Percentiles rank a stretch among this genome's conserved stretches.
phyloP scores from a whole-genome alignment of 2,329 filamentous ascomycete species.

The Alternaria arbusti region DNA sequence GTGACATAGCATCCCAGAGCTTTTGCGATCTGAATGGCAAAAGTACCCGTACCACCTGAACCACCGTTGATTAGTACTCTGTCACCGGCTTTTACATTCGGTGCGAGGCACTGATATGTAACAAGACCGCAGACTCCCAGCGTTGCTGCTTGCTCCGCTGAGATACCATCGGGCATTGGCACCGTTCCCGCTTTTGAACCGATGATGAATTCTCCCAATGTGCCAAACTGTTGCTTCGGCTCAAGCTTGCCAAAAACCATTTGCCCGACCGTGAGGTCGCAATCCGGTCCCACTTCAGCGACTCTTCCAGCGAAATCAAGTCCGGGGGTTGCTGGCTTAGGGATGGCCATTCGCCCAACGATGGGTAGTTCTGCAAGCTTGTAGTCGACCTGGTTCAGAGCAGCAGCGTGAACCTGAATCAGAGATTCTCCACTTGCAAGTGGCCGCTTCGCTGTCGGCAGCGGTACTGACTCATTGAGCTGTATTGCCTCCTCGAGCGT shows the following conservation, averaged over 20 bases:
- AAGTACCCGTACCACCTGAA: slow-evolving; percentile 65
- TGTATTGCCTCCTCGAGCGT: slow-evolving; percentile 21
- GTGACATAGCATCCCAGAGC: slow-evolving; percentile 63
- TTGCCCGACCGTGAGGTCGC: slow-evolving; percentile 17
- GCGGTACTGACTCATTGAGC: slow-evolving; percentile 10
- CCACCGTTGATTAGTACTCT: slow-evolving; percentile 69
- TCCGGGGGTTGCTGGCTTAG: slow-evolving; percentile 30
- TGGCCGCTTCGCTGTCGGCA: slow-evolving; percentile 4
- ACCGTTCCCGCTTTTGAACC: slow-evolving; percentile 25
- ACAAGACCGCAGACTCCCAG: slow-evolving; percentile 30
- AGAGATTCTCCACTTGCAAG: slow-evolving; percentile 19
- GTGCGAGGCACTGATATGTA: slow-evolving; percentile 26
- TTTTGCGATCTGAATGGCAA: slow-evolving; percentile 68
- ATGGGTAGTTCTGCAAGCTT: slow-evolving; percentile 28
- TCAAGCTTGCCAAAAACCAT: slow-evolving; percentile 32
- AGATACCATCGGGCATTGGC: slow-evolving; percentile 18
- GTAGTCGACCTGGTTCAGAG: slow-evolving; percentile 34
- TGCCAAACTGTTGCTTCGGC: slow-evolving; percentile 28
- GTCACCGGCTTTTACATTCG: slow-evolving; percentile 43
- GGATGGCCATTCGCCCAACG: slow-evolving; percentile 23
- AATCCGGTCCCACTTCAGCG: slow-evolving; percentile 6
- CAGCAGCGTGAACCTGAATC: slow-evolving; percentile 22
- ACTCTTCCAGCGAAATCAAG: slow-evolving; percentile 28
- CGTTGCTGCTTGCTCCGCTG: slow-evolving; percentile 21
- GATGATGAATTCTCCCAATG: slow-evolving; percentile 29